Conservation (phyloP, 306 rosid genomes). For the Glycine soja region DNA sequence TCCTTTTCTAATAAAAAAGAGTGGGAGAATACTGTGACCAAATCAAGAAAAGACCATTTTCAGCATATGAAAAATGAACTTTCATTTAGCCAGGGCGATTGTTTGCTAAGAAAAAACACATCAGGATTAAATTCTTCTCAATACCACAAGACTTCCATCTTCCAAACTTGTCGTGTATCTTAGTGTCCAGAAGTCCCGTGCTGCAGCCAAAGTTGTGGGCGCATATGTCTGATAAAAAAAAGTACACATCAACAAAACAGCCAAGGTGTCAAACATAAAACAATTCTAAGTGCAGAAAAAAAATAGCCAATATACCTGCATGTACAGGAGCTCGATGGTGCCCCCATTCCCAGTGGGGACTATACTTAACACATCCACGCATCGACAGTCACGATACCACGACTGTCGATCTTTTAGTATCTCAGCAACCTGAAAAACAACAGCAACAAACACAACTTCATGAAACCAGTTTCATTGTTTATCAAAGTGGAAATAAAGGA, state of each 20-base stretch:
- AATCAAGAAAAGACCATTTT: not conserved
- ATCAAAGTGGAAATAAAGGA: not conserved
- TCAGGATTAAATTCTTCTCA: not conserved
- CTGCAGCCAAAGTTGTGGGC: constrained; percentile 95
- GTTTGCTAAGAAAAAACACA: not conserved
- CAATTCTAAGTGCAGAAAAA: not conserved
- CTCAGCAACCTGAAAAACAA: constrained; percentile 77
- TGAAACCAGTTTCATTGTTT: not conserved
- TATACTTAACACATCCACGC: constrained; percentile 76
- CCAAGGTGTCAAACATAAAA: not conserved
- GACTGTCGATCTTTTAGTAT: constrained; percentile 91
- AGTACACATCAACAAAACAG: not conserved
- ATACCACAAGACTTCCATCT: constrained; percentile 99
- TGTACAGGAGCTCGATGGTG: constrained; percentile 88
- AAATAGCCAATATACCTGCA: constrained; percentile 66
- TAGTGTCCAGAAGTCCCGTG: constrained; percentile 94
- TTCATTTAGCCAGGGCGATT: not conserved
- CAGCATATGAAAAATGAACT: not conserved
- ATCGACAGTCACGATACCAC: constrained; percentile 95
- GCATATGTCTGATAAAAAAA: constrained; percentile 74
- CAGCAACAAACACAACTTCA: not conserved
- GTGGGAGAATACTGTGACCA: not conserved
- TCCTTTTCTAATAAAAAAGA: not conserved
- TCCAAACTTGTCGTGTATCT: constrained; percentile 89
- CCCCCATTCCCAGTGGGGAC: constrained; percentile 90